These are phyloP conservation scores for Trichoderma sp. DNA, from an alignment of 2,329 filamentous ascomycete genomes.

Conservation along the genomic window DNA sequence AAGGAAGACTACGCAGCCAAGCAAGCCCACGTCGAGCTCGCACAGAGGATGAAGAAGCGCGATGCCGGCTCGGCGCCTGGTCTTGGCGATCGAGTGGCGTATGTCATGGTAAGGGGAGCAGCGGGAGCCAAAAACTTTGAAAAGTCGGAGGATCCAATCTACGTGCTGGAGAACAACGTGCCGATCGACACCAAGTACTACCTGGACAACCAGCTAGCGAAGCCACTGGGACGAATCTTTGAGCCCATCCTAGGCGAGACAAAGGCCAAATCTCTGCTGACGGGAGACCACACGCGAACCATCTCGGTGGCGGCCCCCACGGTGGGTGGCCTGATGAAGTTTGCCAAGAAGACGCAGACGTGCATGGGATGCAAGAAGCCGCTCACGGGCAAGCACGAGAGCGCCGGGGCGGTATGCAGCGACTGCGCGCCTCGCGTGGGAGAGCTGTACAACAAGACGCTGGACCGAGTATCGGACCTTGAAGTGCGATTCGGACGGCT, in stretches of 20 bases:
- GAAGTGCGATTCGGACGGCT: slow-evolving; percentile 90
- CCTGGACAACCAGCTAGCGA: slow-evolving; percentile 95
- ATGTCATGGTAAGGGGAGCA: slow-evolving; percentile 94
- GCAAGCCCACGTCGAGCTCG: slow-evolving; percentile 94
- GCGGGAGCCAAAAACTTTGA: slow-evolving; percentile 94
- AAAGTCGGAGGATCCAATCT: slow-evolving; percentile 95
- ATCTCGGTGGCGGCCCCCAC: slow-evolving; percentile 91
- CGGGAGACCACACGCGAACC: slow-evolving; percentile 90
- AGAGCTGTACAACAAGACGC: slow-evolving; percentile 89
- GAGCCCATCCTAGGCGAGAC: slow-evolving; percentile 96
- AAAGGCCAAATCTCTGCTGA: slow-evolving; percentile 81
- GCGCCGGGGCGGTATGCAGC: slow-evolving; percentile 80
- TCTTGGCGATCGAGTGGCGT: slow-evolving; percentile 93
- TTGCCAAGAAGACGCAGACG: slow-evolving; percentile 94
- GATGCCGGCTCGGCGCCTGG: slow-evolving; percentile 91
- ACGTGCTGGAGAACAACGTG: slow-evolving; percentile 94
- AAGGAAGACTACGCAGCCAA: slow-evolving; percentile 89
- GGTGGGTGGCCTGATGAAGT: slow-evolving; percentile 95
- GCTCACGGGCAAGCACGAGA: slow-evolving; percentile 75
- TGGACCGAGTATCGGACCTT: slow-evolving; percentile 85
- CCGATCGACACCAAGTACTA: slow-evolving; percentile 99
- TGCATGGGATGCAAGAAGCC: slow-evolving; percentile 99
- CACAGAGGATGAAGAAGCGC: slow-evolving; percentile 94
- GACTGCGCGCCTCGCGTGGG: slow-evolving; percentile 83
- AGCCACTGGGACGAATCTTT: slow-evolving; percentile 92